phyloP scores from a whole-genome alignment of 2,329 filamentous ascomycete genomes.

The Neocucurbitaria cava region DNA sequence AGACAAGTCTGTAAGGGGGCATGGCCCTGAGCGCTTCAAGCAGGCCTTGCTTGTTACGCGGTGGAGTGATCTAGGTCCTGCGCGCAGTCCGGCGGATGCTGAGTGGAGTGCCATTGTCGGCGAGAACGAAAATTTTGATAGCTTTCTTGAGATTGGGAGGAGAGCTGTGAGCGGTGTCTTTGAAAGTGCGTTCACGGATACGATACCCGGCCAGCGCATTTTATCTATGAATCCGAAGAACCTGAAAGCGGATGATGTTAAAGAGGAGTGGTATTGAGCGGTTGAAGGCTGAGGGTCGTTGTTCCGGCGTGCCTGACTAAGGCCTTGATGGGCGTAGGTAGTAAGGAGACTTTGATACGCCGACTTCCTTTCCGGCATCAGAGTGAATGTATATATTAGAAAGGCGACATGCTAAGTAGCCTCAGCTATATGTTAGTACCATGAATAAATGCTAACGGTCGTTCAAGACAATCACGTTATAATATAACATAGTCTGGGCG shows the following conservation, averaged over 20 bases:
- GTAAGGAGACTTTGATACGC: too few relatives aligned
- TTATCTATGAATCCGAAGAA: slow-evolving; percentile 65
- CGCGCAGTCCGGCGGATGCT: slow-evolving; percentile 51
- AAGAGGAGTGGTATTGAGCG: slow-evolving; percentile 64
- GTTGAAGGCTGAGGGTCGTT: neutral
- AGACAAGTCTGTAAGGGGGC: slow-evolving; percentile 54
- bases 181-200: slow-evolving; percentile 62
- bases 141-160: slow-evolving; percentile 60
- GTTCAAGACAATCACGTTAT: too few relatives aligned
- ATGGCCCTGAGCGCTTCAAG: slow-evolving; percentile 58
- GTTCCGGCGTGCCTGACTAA: neutral
- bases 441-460: neutral
- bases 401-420: too few relatives aligned
- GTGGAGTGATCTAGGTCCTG: slow-evolving; percentile 67
- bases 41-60: slow-evolving; percentile 67
- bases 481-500: too few relatives aligned
- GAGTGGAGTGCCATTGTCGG: slow-evolving; percentile 63
- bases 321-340: neutral
- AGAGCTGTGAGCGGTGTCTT: slow-evolving; percentile 66
- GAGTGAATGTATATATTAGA: too few relatives aligned
- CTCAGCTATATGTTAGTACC: too few relatives aligned
- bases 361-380: too few relatives aligned
- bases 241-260: slow-evolving; percentile 61
- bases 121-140: slow-evolving; percentile 56
- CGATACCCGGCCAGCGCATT: slow-evolving; percentile 65